Base-by-base conservation (phyloP, 1,284 basidiomycete species). In the Veloboletus limbatus region DNA sequence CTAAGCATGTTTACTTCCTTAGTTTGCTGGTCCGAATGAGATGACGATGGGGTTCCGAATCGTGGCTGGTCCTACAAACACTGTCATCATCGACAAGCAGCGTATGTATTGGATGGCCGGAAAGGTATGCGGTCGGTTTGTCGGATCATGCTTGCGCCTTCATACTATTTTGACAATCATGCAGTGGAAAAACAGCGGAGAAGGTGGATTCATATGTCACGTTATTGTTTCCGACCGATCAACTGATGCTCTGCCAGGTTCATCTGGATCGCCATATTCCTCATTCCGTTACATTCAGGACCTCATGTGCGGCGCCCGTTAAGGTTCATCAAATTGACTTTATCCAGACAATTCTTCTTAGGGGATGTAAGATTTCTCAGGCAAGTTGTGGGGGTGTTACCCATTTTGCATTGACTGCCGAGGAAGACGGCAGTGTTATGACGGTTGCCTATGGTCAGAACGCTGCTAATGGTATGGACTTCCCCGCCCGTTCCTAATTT, bases 181-280 rank as follows among this genome's bases (percentile, higher is more conserved):
- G 10, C 68, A 92, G 81, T 97, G 91, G 89, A 97, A 96, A 69
- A 87, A 84, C 48, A 90, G 88, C 2, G 95, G 94, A 13, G 93
- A 96, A 66, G 94, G 93, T 78, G 50, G 42, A 41, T 45, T 44
- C 44, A 37, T 49, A 35, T 44, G 13, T 20, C 39, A 16, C 27
- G 28, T 17, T 37, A 25, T 21, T 43, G 21, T 30, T 6, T 40
- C 27, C 13, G 26, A 16, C 27, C 13, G 26, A 16, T 45, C 25
- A 22, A 43, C 54, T 49, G 30, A 43, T 24, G 13, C 37, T 25
- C 13, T 41, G 37, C 25, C 45, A 88, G 85, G 87, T 13, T 92
- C 88, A 7, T 78, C 77, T 10, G 88, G 88, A 11, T 85, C 88
- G 26, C 89, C 90, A 0, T 92, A 85, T 65, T 91, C 90, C 1